Evolutionary conservation across 495 filamentous ascomycete species (phyloP).

Genomic region (Talaromyces trachyspermus): DNA sequence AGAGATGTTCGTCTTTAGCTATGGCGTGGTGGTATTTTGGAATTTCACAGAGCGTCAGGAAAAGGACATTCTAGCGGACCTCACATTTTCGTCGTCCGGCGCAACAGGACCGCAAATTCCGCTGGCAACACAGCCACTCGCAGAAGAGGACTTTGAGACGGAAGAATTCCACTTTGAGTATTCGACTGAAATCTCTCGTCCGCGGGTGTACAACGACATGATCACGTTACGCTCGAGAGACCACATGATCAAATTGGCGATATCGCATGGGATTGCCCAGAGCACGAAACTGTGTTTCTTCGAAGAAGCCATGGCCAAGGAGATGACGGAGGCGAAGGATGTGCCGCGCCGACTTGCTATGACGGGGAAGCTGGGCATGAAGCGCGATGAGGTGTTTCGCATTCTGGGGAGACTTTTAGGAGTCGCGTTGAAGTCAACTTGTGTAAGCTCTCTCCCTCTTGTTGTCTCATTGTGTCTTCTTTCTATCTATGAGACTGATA

Average conservation of each 20-base stretch:
- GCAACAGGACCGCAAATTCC: conserved; percentile 43
- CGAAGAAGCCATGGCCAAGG: conserved; percentile 91
- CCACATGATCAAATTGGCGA: conserved; percentile 98
- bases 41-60: conserved; percentile 94
- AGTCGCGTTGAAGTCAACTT: conserved; percentile 96
- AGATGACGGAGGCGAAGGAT: conserved; percentile 87
- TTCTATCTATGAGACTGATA: too few relatives aligned
- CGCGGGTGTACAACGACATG: conserved; percentile 97
- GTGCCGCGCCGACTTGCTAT: conserved; percentile 82
- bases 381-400: conserved; percentile 80
- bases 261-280: conserved; percentile 94
- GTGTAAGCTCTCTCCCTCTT: conserved; percentile 51
- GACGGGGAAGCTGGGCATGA: conserved; percentile 87
- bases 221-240: conserved; percentile 91
- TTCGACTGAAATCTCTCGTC: conserved; percentile 71
- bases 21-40: conserved; percentile 98
- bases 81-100: conserved; percentile 74
- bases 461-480: too few relatives aligned
- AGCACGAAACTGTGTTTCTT: conserved; percentile 97
- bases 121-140: conserved; percentile 61
- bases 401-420: conserved; percentile 89
- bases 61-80: conserved; percentile 90
- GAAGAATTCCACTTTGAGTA: conserved; percentile 99
- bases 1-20: conserved; percentile 97
- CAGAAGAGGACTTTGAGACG: conserved; percentile 88